phyloP scores from a whole-genome alignment of 2,329 filamentous ascomycete species.

The Arthroderma sp. region DNA sequence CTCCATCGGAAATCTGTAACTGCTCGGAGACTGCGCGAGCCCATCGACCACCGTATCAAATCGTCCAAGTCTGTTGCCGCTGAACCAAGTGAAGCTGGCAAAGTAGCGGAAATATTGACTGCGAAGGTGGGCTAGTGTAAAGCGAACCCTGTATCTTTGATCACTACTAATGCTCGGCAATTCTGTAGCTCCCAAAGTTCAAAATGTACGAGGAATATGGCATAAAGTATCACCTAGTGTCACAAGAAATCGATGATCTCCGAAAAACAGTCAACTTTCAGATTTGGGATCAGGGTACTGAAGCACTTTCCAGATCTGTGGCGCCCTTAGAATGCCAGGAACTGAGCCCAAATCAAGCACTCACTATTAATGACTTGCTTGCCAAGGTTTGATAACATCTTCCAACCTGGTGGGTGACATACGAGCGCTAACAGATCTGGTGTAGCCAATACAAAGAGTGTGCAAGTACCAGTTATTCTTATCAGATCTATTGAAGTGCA shows the following conservation, averaged over 20 bases:
- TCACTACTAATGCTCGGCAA: slow-evolving; percentile 38
- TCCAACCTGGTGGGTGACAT: neutral
- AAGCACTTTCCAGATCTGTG: slow-evolving; percentile 65
- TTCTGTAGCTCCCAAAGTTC: slow-evolving; percentile 60
- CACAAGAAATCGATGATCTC: slow-evolving; percentile 59
- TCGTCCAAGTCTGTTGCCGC: slow-evolving; percentile 34
- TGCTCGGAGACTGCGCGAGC: slow-evolving; percentile 20
- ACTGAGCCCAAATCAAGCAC: slow-evolving; percentile 56
- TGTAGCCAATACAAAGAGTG: slow-evolving; percentile 76
- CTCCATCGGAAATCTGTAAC: slow-evolving; percentile 9
- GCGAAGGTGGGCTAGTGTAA: slow-evolving; percentile 6
- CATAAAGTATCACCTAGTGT: slow-evolving; percentile 76
- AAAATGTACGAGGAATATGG: slow-evolving; percentile 86
- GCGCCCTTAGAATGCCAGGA: slow-evolving; percentile 55
- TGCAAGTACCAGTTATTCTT: slow-evolving; percentile 87
- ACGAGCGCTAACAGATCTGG: neutral
- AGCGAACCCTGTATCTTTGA: slow-evolving; percentile 23
- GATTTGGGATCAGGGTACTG: slow-evolving; percentile 71
- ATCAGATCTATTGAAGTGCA: slow-evolving; percentile 67
- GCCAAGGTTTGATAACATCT: slow-evolving; percentile 57
- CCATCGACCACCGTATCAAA: slow-evolving; percentile 22
- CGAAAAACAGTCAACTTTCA: slow-evolving; percentile 62
- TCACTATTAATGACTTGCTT: slow-evolving; percentile 73
- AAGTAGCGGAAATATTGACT: slow-evolving; percentile 44
- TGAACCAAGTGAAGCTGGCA: slow-evolving; percentile 42